Conservation (phyloP, 2,329 filamentous ascomycete genomes). For the Pseudocercospora musae region DNA sequence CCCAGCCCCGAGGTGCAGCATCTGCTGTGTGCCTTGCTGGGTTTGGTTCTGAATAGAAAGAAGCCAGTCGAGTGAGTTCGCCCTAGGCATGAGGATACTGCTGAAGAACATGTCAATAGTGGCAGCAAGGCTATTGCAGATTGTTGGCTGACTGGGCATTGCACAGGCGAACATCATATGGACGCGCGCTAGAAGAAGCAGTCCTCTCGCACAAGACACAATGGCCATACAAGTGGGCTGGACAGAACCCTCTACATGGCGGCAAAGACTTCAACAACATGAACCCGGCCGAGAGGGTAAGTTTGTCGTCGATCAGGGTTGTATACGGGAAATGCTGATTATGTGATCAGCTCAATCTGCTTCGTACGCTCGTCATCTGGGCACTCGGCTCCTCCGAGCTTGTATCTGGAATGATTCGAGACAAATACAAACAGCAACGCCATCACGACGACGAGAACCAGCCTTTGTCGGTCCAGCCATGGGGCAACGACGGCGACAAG, state of each 20-base stretch:
- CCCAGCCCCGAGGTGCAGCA: conserved; percentile 84
- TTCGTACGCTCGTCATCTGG: conserved; percentile 84
- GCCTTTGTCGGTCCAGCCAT: conserved; percentile 82
- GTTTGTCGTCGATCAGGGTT: conserved; percentile 23
- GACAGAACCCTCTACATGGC: conserved; percentile 77
- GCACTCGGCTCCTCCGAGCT: conserved; percentile 81
- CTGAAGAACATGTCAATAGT: neutral
- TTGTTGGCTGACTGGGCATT: conserved; percentile 33
- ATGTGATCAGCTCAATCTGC: conserved; percentile 66
- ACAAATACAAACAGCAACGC: conserved; percentile 82
- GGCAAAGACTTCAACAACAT: conserved; percentile 78
- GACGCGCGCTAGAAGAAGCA: conserved; percentile 89
- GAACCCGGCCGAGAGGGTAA: conserved; percentile 75
- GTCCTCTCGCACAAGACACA: conserved; percentile 79
- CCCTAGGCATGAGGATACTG: conserved; percentile 10
- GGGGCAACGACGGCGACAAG: conserved; percentile 86
- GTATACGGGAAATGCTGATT: neutral
- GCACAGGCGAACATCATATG: conserved; percentile 81
- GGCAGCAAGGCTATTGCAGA: neutral
- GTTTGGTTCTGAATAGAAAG: conserved; percentile 90
- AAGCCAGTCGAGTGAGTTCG: conserved; percentile 91
- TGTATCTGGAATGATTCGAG: conserved; percentile 75
- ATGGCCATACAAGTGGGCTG: conserved; percentile 83
- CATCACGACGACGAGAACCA: conserved; percentile 78
- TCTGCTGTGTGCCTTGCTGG: conserved; percentile 83